Evolutionary conservation across 2,329 filamentous ascomycete species (phyloP).

Genomic region (Fusarium subtropicale): DNA sequence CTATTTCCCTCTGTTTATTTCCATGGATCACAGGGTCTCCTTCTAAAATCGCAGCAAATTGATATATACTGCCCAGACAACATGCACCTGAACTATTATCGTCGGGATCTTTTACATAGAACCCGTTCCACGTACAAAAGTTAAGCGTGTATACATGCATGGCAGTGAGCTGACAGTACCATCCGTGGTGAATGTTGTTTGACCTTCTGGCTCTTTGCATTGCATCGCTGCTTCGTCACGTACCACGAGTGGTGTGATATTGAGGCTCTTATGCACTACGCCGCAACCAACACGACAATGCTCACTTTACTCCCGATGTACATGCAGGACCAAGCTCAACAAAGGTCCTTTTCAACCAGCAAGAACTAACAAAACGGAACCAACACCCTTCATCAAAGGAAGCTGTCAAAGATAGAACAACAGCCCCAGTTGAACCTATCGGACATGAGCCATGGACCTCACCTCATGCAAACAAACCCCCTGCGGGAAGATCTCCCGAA

Average conservation of each 20-base stretch:
- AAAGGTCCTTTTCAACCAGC: neutral
- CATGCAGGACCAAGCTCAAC: too few species aligned
- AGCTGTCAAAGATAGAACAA: neutral
- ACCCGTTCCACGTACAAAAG: too few species aligned
- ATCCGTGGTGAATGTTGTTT: neutral
- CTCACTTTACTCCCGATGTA: neutral
- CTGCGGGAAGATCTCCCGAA: slow-evolving; percentile 34
- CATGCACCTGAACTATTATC: too few species aligned
- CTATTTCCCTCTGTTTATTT: too few species aligned
- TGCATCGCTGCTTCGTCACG: neutral
- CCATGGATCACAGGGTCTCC: too few species aligned
- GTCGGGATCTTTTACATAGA: too few species aligned
- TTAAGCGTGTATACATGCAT: neutral
- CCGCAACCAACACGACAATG: neutral
- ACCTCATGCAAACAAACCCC: slow-evolving; percentile 27
- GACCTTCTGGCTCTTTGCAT: neutral
- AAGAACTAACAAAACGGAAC: neutral
- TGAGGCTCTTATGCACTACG: neutral
- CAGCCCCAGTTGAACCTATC: slow-evolving; percentile 4
- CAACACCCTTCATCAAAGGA: neutral
- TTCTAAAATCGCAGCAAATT: too few species aligned
- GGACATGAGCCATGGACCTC: neutral
- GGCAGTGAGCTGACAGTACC: neutral
- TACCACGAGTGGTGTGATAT: slow-evolving; percentile 10
- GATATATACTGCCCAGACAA: too few species aligned